These are phyloP conservation scores for Ottelia alismoides DNA, from an alignment of 106 monocot species.

Conservation along the genomic window DNA sequence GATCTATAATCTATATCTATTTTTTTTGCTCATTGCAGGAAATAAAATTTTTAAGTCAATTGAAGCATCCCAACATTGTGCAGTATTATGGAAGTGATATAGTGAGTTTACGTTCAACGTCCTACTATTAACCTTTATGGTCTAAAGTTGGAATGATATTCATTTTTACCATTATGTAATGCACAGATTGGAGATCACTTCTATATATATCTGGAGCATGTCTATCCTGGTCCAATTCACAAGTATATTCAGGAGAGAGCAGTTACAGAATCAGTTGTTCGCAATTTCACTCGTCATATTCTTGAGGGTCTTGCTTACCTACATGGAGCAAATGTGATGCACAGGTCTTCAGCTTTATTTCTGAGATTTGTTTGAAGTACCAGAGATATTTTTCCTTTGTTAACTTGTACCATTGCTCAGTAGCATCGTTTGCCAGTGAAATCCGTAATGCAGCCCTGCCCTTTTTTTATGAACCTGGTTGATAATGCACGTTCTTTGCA, in stretches of 20 bases:
- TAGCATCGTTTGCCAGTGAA: no score
- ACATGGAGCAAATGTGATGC: conserved; percentile 68
- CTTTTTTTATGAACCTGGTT: no score
- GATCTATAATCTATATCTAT: neutral
- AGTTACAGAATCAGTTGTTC: conserved; percentile 97
- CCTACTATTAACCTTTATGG: neutral
- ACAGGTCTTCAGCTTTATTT: no score
- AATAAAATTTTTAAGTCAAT: conserved; percentile 85
- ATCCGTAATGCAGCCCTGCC: no score
- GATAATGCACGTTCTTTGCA: no score
- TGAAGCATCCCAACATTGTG: conserved; percentile 93
- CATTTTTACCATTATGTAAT: neutral
- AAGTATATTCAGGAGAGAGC: conserved; percentile 83
- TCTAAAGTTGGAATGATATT: conserved; percentile 2
- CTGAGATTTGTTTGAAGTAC: no score
- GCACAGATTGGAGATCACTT: conserved; percentile 69
- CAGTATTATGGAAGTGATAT: conserved; percentile 94
- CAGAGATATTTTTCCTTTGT: no score
- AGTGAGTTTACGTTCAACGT: conserved; percentile 25
- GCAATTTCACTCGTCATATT: conserved; percentile 95
- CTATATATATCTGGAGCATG: conserved; percentile 90
- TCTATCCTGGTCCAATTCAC: conserved; percentile 89
- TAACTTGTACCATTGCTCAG: no score
- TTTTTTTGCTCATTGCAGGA: conserved; percentile 36
- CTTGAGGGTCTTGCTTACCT: conserved; percentile 75